Percentiles rank a stretch among this genome's conserved stretches.
These are phyloP conservation scores for Calocera cornea DNA, from an alignment of 768 basidiomycete genomes.

Conservation along the genomic window DNA sequence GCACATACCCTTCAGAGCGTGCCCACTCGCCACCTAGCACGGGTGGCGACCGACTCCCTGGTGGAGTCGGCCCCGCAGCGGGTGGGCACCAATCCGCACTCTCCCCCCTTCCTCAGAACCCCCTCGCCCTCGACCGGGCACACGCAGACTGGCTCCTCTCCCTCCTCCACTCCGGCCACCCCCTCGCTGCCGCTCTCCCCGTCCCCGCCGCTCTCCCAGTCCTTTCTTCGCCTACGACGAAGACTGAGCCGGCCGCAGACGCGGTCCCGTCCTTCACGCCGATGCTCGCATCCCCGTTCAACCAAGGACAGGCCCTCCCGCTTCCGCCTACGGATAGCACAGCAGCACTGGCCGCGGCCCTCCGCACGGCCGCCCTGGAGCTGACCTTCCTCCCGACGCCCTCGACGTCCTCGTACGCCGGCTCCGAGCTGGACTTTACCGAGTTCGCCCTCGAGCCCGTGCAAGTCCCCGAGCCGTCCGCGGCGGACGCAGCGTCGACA, in stretches of 20 bases:
- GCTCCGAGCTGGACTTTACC: slow-evolving; percentile 3
- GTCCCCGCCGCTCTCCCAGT: background rate
- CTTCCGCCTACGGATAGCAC: background rate
- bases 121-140: slow-evolving; percentile 12
- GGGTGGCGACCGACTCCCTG: slow-evolving; percentile 73
- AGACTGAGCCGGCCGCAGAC: background rate
- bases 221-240: background rate
- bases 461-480: background rate
- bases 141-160: slow-evolving; percentile 1
- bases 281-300: background rate
- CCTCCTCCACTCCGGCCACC: background rate
- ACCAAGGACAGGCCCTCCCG: background rate
- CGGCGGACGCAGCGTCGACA: slow-evolving; percentile 1
- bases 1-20: slow-evolving; percentile 21
- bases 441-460: background rate
- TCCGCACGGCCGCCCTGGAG: background rate
- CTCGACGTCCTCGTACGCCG: background rate
- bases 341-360: background rate
- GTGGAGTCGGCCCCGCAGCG: slow-evolving; percentile 81
- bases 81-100: slow-evolving; percentile 37
- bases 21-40: slow-evolving; percentile 95
- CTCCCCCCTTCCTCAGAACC: background rate
- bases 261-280: background rate
- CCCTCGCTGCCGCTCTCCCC: background rate
- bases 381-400: slow-evolving; percentile 3